Evolutionary conservation across 345 rosid species (phyloP), one percentile per base, ranked within the genome.

Genomic region (Euphorbia tirucalli): DNA sequence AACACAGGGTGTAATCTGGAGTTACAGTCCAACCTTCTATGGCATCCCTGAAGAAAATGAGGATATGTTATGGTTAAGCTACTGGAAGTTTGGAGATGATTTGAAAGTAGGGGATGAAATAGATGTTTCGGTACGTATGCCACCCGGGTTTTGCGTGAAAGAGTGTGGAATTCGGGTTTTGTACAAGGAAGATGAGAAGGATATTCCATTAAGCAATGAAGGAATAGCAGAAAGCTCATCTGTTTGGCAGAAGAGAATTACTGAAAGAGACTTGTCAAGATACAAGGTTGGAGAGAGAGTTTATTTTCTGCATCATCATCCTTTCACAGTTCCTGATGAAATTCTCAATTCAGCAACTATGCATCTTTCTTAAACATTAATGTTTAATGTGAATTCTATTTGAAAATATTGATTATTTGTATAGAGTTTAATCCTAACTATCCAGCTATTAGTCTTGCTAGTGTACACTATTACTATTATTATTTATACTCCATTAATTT

Each of bases 21-120:
- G 31, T 69, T 69, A 69, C 21, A 69, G 72, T 39, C 72, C 72
- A 22, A 56, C 63, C 1, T 69, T 56, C 63, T 56, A 69, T 15
- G 72, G 63, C 6, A 37, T 56, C 28, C 72, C 72, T 10, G 72
- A 69, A 11, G 72, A 54, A 13, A 39, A 69, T 56, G 60, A 55
- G 60, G 72, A 56, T 35, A 69, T 69, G 62, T 8, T 69, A 55
- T 69, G 72, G 63, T 56, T 69, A 55, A 69, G 72, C 52, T 56
- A 56, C 52, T 69, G 72, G 72, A 69, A 24, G 35, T 69, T 69
- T 24, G 63, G 41, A 52, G 49, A 48, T 28, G 50, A 66, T 9
- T 16, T 46, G 13, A 21, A 66, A 66, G 69, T 48, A 48, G 69
- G 69, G 22, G 57, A 66, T 28, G 11, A 48, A 48, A 54, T 66